Evolutionary conservation across 495 filamentous ascomycete genomes (phyloP).

Genomic region (Penicillium taxi): DNA sequence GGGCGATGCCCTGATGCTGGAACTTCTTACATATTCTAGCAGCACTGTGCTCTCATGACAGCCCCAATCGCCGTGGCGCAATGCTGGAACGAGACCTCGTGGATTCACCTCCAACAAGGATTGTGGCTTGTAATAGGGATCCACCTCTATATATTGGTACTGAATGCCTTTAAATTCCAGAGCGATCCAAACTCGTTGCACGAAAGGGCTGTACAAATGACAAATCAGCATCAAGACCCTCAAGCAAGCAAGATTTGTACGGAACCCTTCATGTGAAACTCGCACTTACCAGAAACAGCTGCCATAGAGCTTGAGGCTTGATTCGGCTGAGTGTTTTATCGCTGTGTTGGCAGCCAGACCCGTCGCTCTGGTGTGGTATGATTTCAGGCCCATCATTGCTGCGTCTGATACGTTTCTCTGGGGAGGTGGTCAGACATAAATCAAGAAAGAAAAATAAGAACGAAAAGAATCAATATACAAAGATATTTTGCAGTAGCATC

Average conservation of each 20-base stretch:
- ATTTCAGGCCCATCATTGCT: slow-evolving; percentile 48
- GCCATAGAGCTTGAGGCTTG: slow-evolving; percentile 74
- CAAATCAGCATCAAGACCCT: slow-evolving; percentile 11
- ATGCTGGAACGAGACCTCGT: slow-evolving; percentile 76
- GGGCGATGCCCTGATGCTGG: background rate
- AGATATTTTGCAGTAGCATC: background rate
- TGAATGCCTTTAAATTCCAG: slow-evolving; percentile 75
- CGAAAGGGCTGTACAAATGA: slow-evolving; percentile 53
- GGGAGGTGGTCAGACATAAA: slow-evolving; percentile 4
- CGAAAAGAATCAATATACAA: background rate
- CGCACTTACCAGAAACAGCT: slow-evolving; percentile 77
- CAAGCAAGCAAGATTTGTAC: slow-evolving; percentile 1
- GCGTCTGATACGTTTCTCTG: slow-evolving; percentile 40
- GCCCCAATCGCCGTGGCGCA: slow-evolving; percentile 79
- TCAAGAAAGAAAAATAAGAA: background rate
- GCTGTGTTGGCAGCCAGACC: slow-evolving; percentile 70
- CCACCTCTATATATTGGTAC: slow-evolving; percentile 90
- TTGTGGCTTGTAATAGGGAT: slow-evolving; percentile 77
- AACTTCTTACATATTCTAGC: slow-evolving; percentile 69
- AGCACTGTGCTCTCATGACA: slow-evolving; percentile 82
- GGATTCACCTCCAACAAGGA: slow-evolving; percentile 78
- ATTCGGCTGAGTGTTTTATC: slow-evolving; percentile 58
- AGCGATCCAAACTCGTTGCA: slow-evolving; percentile 93
- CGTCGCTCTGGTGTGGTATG: slow-evolving; percentile 76
- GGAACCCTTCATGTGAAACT: no score